These are phyloP conservation scores for Cyberlindnera sargentensis DNA, from an alignment of 805 yeast genomes.

Conservation along the genomic window DNA sequence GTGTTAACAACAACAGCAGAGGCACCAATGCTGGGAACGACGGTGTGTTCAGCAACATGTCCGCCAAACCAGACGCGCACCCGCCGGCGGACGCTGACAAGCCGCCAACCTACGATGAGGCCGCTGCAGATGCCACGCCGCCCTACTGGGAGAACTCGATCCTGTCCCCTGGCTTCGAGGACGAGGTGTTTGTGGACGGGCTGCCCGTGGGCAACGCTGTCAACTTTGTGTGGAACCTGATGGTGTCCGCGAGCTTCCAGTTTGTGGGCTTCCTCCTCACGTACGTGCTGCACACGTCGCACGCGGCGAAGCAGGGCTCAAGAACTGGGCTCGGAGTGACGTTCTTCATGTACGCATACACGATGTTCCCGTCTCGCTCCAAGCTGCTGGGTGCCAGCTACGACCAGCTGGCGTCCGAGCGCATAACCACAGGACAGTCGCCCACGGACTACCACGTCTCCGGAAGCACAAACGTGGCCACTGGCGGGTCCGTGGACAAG, in stretches of 20 bases:
- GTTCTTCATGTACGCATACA: conserved; percentile 61
- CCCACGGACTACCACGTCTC: conserved; percentile 52
- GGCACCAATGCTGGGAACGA: conserved; percentile 43
- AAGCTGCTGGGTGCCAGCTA: conserved; percentile 15
- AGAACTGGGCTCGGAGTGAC: conserved; percentile 88
- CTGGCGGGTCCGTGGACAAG: conserved; percentile 19
- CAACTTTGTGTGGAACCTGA: conserved; percentile 81
- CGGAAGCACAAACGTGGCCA: conserved; percentile 14
- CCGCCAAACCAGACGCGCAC: conserved; percentile 73
- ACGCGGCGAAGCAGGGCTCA: conserved; percentile 94
- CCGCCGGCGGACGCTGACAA: conserved; percentile 35
- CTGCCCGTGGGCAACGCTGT: conserved; percentile 92
- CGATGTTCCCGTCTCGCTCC: conserved; percentile 40
- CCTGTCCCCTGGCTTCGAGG: conserved; percentile 66
- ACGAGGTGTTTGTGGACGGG: conserved; percentile 91
- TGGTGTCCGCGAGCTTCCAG: conserved; percentile 88
- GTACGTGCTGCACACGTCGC: conserved; percentile 88
- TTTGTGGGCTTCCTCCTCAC: conserved; percentile 89
- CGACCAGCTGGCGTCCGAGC: conserved; percentile 20
- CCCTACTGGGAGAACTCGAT: conserved; percentile 95
- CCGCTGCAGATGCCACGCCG: conserved; percentile 89
- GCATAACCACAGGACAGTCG: conserved; percentile 42
- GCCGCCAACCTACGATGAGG: conserved; percentile 91
- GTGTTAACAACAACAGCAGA: neutral
- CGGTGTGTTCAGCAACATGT: conserved; percentile 88